phyloP scores from a whole-genome alignment of 768 basidiomycete species.

The Collybia mongolica region DNA sequence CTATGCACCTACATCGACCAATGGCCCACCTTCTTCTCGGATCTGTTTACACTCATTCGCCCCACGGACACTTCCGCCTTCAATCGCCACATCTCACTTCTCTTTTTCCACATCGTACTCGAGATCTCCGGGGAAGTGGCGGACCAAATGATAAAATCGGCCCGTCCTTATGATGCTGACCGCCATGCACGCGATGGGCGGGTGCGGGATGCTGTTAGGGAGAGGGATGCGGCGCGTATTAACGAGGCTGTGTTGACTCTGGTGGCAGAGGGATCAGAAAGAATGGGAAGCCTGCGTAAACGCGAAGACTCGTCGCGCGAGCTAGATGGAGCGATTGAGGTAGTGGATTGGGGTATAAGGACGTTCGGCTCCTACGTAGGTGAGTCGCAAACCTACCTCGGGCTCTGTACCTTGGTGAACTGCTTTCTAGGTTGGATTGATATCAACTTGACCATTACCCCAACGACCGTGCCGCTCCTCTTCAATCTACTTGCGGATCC shows the following conservation, averaged over 20 bases:
- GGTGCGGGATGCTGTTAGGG: conserved; percentile 87
- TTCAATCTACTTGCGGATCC: conserved; percentile 80
- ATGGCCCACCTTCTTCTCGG: conserved; percentile 84
- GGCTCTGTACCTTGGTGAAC: neutral
- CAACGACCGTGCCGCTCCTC: conserved; percentile 80
- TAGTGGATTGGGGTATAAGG: conserved; percentile 89
- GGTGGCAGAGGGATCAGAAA: conserved; percentile 67
- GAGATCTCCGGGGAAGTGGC: conserved; percentile 98
- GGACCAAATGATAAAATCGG: conserved; percentile 90
- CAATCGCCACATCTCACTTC: conserved; percentile 82
- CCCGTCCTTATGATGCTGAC: conserved; percentile 65
- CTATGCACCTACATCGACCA: conserved; percentile 82
- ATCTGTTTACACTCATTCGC: conserved; percentile 73
- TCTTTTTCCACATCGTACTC: conserved; percentile 88
- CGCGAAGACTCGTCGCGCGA: conserved; percentile 42
- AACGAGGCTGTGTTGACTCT: conserved; percentile 87
- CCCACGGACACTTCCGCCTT: conserved; percentile 59
- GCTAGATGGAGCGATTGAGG: conserved; percentile 62
- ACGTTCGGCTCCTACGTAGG: conserved; percentile 94
- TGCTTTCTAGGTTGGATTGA: conserved; percentile 86
- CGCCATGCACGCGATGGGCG: conserved; percentile 81
- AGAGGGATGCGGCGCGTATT: conserved; percentile 81
- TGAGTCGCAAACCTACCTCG: conserved; percentile 40
- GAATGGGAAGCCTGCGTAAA: conserved; percentile 53
- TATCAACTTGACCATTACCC: conserved; percentile 93